Evolutionary conservation across 1,139 yeast species (phyloP).

Genomic region (Candida glucosophila): DNA sequence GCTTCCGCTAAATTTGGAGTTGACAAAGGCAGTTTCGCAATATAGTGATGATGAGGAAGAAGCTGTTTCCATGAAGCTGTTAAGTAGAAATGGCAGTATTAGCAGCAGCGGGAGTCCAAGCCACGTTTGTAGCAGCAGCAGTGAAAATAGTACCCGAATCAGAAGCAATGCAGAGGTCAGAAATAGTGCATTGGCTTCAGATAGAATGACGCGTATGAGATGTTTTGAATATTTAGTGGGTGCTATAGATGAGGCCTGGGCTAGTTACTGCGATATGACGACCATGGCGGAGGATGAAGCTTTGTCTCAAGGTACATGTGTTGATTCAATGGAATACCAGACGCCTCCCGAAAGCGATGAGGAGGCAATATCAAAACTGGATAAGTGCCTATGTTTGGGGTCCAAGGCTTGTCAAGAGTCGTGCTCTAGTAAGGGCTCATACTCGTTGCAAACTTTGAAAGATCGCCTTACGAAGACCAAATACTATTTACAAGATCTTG

Average conservation of each 20-base stretch:
- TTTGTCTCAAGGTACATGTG: slow-evolving; percentile 31
- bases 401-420: no score
- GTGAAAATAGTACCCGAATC: slow-evolving; percentile 3
- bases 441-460: slow-evolving; percentile 59
- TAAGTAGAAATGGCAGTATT: no score
- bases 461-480: slow-evolving; percentile 82
- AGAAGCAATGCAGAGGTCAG: not conserved
- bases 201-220: slow-evolving; percentile 64
- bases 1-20: slow-evolving; percentile 34
- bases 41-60: slow-evolving; percentile 53
- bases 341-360: slow-evolving; percentile 40
- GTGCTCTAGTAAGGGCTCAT: not conserved
- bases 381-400: no score
- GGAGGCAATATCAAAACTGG: no score
- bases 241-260: slow-evolving; percentile 96
- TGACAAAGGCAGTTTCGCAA: slow-evolving; percentile 47
- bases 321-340: slow-evolving; percentile 61
- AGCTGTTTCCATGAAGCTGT: no score
- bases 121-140: no score
- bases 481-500: slow-evolving; percentile 73
- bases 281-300: slow-evolving; percentile 78
- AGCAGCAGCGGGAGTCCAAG: no score
- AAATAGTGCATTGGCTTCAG: slow-evolving; percentile 50
- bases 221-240: slow-evolving; percentile 87
- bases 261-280: slow-evolving; percentile 86